phyloP scores from a whole-genome alignment of 805 yeast species.

The Candida golubevii region DNA sequence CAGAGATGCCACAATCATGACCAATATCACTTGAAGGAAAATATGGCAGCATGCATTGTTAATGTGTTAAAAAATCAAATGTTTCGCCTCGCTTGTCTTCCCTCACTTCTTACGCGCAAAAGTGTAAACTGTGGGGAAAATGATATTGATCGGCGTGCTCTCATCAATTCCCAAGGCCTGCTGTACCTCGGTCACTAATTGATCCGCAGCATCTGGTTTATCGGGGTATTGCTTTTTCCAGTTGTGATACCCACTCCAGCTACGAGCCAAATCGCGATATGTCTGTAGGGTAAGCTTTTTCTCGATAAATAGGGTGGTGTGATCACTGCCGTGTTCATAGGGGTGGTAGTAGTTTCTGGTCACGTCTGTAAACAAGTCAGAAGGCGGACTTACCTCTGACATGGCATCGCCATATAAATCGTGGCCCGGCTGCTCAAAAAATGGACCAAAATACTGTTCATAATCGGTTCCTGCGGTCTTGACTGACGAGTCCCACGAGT shows the following conservation, averaged over 20 bases:
- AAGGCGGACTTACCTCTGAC: constrained; percentile 35
- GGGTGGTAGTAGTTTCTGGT: constrained; percentile 26
- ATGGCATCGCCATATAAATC: constrained; percentile 31
- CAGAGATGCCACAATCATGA: no score
- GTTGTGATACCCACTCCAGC: constrained; percentile 38
- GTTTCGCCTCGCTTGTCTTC: neutral
- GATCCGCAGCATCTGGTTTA: constrained; percentile 46
- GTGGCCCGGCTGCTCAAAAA: constrained; percentile 47
- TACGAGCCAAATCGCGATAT: constrained; percentile 27
- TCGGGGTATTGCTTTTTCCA: constrained; percentile 33
- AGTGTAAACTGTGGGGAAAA: constrained; percentile 55
- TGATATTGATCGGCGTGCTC: constrained; percentile 38
- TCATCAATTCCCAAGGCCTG: constrained; percentile 43
- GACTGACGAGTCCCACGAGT: constrained; percentile 37
- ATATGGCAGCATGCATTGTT: no score
- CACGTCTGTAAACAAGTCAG: constrained; percentile 21
- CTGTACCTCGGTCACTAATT: constrained; percentile 41
- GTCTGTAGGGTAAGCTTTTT: constrained; percentile 17
- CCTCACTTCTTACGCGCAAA: constrained; percentile 33
- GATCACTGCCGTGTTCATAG: constrained; percentile 16
- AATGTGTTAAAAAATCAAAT: neutral
- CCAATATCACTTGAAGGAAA: no score
- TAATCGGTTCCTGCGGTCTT: constrained; percentile 16
- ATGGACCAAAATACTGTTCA: constrained; percentile 47
- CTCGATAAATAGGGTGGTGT: constrained; percentile 22